Base-by-base conservation (phyloP, 352 stramenopile species). In the Phytophthora agathidicida region DNA sequence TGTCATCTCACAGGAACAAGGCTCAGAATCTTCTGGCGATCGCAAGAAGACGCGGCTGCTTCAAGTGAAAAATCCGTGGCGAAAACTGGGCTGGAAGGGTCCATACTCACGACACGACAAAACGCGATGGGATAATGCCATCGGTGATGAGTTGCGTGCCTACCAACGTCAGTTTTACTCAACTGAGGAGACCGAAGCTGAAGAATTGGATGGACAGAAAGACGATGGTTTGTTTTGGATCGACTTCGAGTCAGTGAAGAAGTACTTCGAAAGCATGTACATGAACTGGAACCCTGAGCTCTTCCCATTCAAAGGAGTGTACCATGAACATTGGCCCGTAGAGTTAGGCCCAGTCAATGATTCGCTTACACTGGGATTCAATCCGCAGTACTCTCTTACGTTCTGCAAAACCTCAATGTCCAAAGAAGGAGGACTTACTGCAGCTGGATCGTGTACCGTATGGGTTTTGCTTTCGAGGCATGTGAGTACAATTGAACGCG, bases 181-280 rank as follows among this genome's bases (percentile, higher is more conserved):
- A 28, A 22, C 45, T 14, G 45, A 68, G 3, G 47, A 68, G 28
- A 58, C 24, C 6, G 42, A 65, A 19, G 32, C 44, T 16, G 60
- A 56, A 9, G 26, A 38, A 44, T 41, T 27, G 1, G 42, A 50
- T 24, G 51, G 27, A n/a, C 46, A 62, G 1, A 59, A 80, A 7
- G 96, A 99, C 58, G 91, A 98, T 59, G 96, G 96, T 2, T 78
- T 98, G 9, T 99, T 99, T 66, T 99, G 93, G 91, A 98, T 99
- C 48, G 87, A 97, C 53, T 96, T 97, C 60, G 82, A 94, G 5
- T 97, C 96, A 26, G 79, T 98, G 5, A 86, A 97, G 32, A 39
- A 79, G 11, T 97, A 98, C 46, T 99, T 98, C 50, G 80, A 94
- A 23, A 96, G 89, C 38, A 71, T 99, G 20, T 98, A 98, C 61